Base-by-base conservation (phyloP, 1,139 yeast genomes). In the Scheffersomyces lignicola region DNA sequence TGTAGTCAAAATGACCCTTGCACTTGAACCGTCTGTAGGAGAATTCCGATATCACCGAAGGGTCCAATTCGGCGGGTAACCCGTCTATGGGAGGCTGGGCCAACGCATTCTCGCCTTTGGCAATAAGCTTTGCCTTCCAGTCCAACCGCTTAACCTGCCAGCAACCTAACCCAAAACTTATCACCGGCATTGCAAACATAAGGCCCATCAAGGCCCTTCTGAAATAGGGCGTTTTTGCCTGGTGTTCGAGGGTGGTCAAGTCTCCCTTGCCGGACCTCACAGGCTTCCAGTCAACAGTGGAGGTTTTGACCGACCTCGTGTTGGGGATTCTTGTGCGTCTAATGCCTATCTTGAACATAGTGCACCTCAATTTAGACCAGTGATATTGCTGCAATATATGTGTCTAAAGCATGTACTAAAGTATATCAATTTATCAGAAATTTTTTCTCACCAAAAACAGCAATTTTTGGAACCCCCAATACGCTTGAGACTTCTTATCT, bases 101-200 rank as follows among this genome's bases (percentile, higher is more conserved):
- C 42, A 92, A 65, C 43, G 89, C 69, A 48, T 87, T 86, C 56
- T 92, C 97, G 52, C 94, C 81, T 30, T 76, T 73, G 5, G 95
- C 81, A 43, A 94, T 85, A 43, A 92, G 68, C 37, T 80, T 77
- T n/a, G 80, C 82, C 58, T 94, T 94, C 98, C 98, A 92, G 41
- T 78, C 69, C 37, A 92, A 65, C 44, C 99, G 70, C 49, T 78
- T 68, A 27, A 87, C 81, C 62, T 92, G 99, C 99, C 98, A 92
- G 39, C 94, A 78, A 2, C 98, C 98, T 33, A 92, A 66, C 24
- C 80, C 83, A 54, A 92, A 87, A 7, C 96, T 78, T 1, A 89
- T 72, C 0, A 89, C 71, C 0, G 99, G 99, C 85, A 95, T 92
- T 16, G 92, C 78, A 29, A 87, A 60, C 74, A 84, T 68, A 18